These are phyloP conservation scores for Microdochium nivale DNA, from an alignment of 2,329 filamentous ascomycete species.

Conservation along the genomic window DNA sequence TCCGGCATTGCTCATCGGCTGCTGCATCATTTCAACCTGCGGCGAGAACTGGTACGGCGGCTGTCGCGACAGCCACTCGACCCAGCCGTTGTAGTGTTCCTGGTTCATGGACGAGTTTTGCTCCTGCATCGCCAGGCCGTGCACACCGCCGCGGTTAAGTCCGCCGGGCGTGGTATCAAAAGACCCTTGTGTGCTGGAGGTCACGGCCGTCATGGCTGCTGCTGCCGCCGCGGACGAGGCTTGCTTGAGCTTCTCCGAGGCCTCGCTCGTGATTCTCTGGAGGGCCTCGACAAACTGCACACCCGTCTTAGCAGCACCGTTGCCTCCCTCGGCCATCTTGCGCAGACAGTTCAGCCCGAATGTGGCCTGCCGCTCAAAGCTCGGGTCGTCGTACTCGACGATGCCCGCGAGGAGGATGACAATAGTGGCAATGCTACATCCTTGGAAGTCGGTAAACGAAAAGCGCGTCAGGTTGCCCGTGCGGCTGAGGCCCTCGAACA, in stretches of 20 bases:
- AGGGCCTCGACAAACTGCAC: slow-evolving; percentile 17
- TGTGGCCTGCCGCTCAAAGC: slow-evolving; percentile 16
- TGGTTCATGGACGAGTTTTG: neutral
- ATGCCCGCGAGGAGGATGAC: slow-evolving; percentile 23
- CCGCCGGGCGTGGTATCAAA: slow-evolving; percentile 2
- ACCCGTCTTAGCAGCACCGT: slow-evolving; percentile 17
- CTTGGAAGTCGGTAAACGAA: slow-evolving; percentile 29
- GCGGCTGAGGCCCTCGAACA: slow-evolving; percentile 19
- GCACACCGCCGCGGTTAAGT: neutral
- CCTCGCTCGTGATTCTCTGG: slow-evolving; percentile 16
- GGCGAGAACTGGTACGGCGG: neutral
- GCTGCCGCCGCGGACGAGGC: too few relatives aligned
- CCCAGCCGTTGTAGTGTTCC: slow-evolving; percentile 3
- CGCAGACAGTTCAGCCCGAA: slow-evolving; percentile 22
- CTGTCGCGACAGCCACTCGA: slow-evolving; percentile 1
- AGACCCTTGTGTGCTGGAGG: neutral
- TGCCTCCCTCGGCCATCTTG: slow-evolving; percentile 22
- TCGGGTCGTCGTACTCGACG: slow-evolving; percentile 19
- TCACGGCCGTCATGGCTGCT: slow-evolving; percentile 1
- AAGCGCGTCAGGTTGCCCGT: slow-evolving; percentile 23
- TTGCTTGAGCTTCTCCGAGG: slow-evolving; percentile 6
- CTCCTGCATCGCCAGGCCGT: neutral
- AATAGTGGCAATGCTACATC: slow-evolving; percentile 27
- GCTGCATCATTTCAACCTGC: neutral
- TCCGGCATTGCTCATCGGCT: neutral